phyloP scores from a whole-genome alignment of 2,329 filamentous ascomycete genomes.

The Curvularia lunata region DNA sequence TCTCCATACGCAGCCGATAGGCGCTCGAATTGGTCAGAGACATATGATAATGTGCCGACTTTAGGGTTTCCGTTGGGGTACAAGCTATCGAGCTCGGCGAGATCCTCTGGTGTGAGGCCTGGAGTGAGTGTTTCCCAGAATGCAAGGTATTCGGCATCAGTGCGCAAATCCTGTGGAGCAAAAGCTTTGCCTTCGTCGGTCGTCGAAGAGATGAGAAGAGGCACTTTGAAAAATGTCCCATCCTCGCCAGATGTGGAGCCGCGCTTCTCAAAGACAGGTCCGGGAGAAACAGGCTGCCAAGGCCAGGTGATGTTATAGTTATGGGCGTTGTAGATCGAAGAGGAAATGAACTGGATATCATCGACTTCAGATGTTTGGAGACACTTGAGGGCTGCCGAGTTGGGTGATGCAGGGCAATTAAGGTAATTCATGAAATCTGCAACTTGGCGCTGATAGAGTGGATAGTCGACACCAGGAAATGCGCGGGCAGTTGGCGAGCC shows the following conservation, averaged over 20 bases:
- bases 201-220: slow-evolving; percentile 46
- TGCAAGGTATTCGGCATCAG: slow-evolving; percentile 47
- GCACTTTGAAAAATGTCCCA: slow-evolving; percentile 45
- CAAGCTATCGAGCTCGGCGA: slow-evolving; percentile 37
- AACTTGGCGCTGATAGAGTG: slow-evolving; percentile 41
- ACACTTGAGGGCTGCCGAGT: slow-evolving; percentile 47
- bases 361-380: slow-evolving; percentile 48
- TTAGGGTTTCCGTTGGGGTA: slow-evolving; percentile 36
- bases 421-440: slow-evolving; percentile 40
- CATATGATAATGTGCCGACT: slow-evolving; percentile 41
- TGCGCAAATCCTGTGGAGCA: slow-evolving; percentile 41
- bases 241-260: slow-evolving; percentile 50
- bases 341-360: slow-evolving; percentile 50
- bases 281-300: slow-evolving; percentile 57
- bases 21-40: slow-evolving; percentile 54
- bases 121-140: slow-evolving; percentile 39
- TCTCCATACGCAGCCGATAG: slow-evolving; percentile 52
- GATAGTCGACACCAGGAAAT: slow-evolving; percentile 43
- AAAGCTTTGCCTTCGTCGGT: slow-evolving; percentile 46
- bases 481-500: slow-evolving; percentile 46
- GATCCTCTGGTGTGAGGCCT: slow-evolving; percentile 36
- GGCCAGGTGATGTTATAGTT: slow-evolving; percentile 56
- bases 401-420: slow-evolving; percentile 34
- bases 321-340: slow-evolving; percentile 49
- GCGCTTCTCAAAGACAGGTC: slow-evolving; percentile 55